Evolutionary conservation across 129 eudicot genomes (phyloP), one percentile per base, ranked within the genome.

Genomic region (Saposhnikovia divaricata): DNA sequence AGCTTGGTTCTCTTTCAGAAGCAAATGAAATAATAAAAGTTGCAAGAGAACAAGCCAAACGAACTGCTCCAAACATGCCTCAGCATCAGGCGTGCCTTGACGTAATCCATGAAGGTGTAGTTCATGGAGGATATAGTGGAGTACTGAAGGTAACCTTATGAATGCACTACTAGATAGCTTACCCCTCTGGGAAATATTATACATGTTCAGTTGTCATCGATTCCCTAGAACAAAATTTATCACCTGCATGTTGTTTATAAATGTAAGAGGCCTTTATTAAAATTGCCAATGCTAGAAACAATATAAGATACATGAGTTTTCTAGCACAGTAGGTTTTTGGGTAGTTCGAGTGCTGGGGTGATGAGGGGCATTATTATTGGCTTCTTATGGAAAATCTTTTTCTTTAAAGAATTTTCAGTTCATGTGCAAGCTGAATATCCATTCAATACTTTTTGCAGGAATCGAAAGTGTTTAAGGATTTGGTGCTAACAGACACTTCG

Each of bases 71-170:
- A 57, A 90, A 95, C 83, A 53, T 92, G 97, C 96, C 97, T 83
- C 99, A 92, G 78, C 99, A 92, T 85, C 91, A 85, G 80, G 96
- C 91, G 28, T 92, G 97, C 81, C 92, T 95, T 83, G 97, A 90
- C 69, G 94, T 88, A 37, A 90, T 92, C 77, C 97, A 90, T 82
- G 96, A 89, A 77, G 97, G 99, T 53, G 78, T 95, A 72, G 83
- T 92, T 55, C 97, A 83, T 51, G 99, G 97, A 82, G 99, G 96
- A 74, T 89, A 92, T 70, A 81, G 77, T 77, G 99, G 97, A 10
- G 89, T 90, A 79, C 55, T 92, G 72, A 88, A 90, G 99, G 99
- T 95, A 90, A 59, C 25, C 14, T 69, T 31, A 27, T 19, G 46
- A 43, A 23, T 74, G 40, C 61, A 28, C 9, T 44, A n/a, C 19